Evolutionary conservation across 2,329 filamentous ascomycete species (phyloP), one percentile per base, ranked within the genome.

Genomic region (Neonectria hederae): DNA sequence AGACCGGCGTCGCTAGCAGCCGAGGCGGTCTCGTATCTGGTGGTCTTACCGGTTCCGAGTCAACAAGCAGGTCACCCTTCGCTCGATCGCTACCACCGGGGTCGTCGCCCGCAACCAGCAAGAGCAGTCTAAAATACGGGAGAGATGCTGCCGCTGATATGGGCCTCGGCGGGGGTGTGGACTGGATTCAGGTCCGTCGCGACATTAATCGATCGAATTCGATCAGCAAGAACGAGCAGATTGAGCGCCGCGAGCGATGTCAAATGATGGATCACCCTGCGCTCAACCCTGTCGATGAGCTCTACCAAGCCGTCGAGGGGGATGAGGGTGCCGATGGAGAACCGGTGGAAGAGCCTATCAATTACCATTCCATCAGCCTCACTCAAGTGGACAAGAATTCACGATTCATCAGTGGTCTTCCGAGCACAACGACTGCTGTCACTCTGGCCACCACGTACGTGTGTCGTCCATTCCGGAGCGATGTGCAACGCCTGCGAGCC

Each of bases 201-300:
- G 97, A 99, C 78, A 91, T 99, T 51, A 98, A 99, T 78, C 88
- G 96, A 38, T 97, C 95, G 4, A 98, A 97, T 75, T 96, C 95
- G 0, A 84, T 97, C 40, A 97, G 94, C 78, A 90, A 90, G 65
- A 96, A 95, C 69, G 96, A 99, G 80, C 87, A 90, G 21, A 85
- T 89, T 42, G 96, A 99, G 76, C 86, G 95, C 58, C 90, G 88
- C 46, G 95, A 99, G 73, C 88, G 95, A 58, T 97, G 94, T 75
- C 91, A 97, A 74, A 96, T 98, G 92, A 89, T 97, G 82, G 94
- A 97, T 69, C 89, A 97, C 68, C 91, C 93, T 0, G 91, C 94
- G 0, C 86, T 98, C 48, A 92, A 94, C 65, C 93, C 97, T 0
- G 91, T 98, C 3, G 94, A 98, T 68, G 92, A 97, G 73, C 84